phyloP scores from a whole-genome alignment of 768 basidiomycete genomes.

The Brasilioporus rufonigricans region DNA sequence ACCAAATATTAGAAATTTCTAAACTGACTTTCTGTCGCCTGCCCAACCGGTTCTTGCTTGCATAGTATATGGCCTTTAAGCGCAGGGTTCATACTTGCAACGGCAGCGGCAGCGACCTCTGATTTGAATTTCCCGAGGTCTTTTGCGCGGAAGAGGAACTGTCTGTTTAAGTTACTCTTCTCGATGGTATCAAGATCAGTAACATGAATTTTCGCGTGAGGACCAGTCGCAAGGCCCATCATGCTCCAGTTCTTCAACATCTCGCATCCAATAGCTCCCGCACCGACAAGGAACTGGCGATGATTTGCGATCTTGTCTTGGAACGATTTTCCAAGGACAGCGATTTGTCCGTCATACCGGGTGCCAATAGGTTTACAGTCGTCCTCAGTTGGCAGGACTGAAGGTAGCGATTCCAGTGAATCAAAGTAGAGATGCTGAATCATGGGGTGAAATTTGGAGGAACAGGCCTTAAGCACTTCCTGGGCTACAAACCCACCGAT shows the following conservation, averaged over 20 bases:
- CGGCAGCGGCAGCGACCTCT: constrained; percentile 88
- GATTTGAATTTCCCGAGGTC: constrained; percentile 97
- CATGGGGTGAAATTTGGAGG: constrained; percentile 97
- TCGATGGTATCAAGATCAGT: constrained; percentile 99
- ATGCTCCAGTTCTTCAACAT: constrained; percentile 99
- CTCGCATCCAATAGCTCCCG: constrained; percentile 99
- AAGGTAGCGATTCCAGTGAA: constrained; percentile 91
- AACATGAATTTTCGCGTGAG: constrained; percentile 80
- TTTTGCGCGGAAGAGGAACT: constrained; percentile 96
- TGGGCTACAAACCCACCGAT: constrained; percentile 98
- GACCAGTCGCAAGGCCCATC: constrained; percentile 89
- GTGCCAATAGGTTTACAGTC: constrained; percentile 81
- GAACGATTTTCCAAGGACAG: constrained; percentile 92
- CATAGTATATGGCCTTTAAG: constrained; percentile 81
- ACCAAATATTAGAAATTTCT: not conserved
- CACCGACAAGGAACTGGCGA: constrained; percentile 94
- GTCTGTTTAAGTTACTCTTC: constrained; percentile 97
- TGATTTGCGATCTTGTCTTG: constrained; percentile 88
- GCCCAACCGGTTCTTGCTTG: constrained; percentile 92
- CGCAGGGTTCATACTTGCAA: constrained; percentile 94
- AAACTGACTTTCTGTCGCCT: constrained; percentile 83
- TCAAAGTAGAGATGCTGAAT: constrained; percentile 96
- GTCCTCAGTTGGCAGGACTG: constrained; percentile 67
- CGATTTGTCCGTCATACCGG: constrained; percentile 93
- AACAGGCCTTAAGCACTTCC: constrained; percentile 94